These are phyloP conservation scores for Carallia brachiata DNA, from an alignment of 345 rosid genomes.

Conservation along the genomic window DNA sequence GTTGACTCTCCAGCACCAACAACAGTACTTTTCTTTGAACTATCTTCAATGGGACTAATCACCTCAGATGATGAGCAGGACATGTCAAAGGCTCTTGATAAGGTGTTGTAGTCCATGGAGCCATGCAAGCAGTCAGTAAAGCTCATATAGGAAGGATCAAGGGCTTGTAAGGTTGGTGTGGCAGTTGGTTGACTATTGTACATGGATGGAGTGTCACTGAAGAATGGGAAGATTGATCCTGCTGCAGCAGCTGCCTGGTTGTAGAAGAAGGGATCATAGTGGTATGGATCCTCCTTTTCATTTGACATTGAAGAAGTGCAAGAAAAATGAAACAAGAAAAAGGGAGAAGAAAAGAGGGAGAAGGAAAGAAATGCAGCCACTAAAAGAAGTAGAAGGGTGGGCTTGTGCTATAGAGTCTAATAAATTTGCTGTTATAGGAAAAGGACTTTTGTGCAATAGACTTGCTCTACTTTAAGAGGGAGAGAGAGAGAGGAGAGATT, in stretches of 20 bases:
- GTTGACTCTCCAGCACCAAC: neutral
- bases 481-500: constrained; percentile 5
- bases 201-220: constrained; percentile 17
- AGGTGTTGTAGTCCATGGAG: constrained; percentile 28
- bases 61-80: constrained; percentile 45
- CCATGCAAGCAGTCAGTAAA: constrained; percentile 37
- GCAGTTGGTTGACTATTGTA: constrained; percentile 13
- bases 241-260: neutral
- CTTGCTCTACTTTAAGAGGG: neutral
- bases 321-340: neutral
- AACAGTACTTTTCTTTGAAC: constrained; percentile 9
- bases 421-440: constrained; percentile 5
- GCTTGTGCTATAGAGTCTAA: constrained; percentile 3
- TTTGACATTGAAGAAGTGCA: neutral
- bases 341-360: neutral
- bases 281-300: constrained; percentile 1
- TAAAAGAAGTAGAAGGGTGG: neutral
- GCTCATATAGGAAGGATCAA: constrained; percentile 29
- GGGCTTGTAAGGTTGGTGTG: neutral
- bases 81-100: constrained; percentile 38
- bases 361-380: neutral
- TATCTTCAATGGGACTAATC: constrained; percentile 23
- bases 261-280: neutral
- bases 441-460: neutral
- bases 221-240: constrained; percentile 2